A percentile compares a stretch with the other conserved stretches of the same genome.
Evolutionary conservation across 306 rosid species (phyloP).

Genomic region (Citrullus colocynthis): DNA sequence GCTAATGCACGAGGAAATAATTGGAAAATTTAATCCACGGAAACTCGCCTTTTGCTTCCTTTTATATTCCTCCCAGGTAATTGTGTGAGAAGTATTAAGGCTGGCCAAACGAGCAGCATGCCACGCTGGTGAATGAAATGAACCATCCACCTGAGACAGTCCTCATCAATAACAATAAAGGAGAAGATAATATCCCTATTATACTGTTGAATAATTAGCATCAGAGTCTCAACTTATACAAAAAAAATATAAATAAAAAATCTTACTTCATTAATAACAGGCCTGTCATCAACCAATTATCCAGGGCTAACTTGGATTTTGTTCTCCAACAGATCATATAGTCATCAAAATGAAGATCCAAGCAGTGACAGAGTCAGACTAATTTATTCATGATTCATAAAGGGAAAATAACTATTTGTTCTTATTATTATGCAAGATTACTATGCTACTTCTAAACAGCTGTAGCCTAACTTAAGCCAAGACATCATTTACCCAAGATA

Average conservation of each 20-base stretch:
- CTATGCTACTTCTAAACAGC: neutral
- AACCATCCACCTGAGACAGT: constrained; percentile 99
- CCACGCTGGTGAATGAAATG: constrained; percentile 99
- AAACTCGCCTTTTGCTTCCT: constrained; percentile 74
- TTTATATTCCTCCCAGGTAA: constrained; percentile 96
- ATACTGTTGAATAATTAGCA: neutral
- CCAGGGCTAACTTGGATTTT: constrained; percentile 7
- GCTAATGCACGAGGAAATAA: neutral
- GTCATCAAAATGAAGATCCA: constrained; percentile 5
- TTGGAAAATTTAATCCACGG: neutral
- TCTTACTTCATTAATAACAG: constrained; percentile 3
- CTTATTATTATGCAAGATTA: neutral
- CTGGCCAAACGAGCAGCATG: constrained; percentile 99
- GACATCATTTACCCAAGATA: neutral
- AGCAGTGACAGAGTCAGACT: constrained; percentile 1
- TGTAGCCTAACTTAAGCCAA: neutral
- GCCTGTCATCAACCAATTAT: constrained; percentile 11
- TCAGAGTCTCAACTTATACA: neutral
- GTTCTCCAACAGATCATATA: constrained; percentile 6
- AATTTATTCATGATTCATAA: neutral
- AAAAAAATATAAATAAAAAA: neutral
- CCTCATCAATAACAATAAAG: constrained; percentile 77
- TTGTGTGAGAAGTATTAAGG: constrained; percentile 90
- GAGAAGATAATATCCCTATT: constrained; percentile 12
- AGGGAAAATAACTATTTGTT: neutral